These are phyloP conservation scores for Fusarium sp. DNA, from an alignment of 2,329 filamentous ascomycete genomes.

Conservation along the genomic window DNA sequence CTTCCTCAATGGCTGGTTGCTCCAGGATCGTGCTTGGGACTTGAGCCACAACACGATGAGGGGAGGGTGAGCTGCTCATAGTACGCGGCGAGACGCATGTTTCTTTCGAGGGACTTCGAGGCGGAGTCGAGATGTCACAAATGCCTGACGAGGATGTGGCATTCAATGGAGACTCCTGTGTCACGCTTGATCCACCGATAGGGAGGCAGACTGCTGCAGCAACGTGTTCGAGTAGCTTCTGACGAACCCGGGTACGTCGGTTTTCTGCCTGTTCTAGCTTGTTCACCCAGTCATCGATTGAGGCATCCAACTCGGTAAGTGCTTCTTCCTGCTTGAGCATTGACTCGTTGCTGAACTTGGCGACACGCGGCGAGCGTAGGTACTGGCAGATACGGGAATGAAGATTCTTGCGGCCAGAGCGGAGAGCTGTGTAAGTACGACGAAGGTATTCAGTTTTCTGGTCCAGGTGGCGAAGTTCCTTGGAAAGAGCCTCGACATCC, in stretches of 20 bases:
- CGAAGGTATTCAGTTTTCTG: conserved; percentile 83
- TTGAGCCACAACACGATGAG: conserved; percentile 64
- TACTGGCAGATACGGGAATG: conserved; percentile 83
- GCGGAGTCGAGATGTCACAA: conserved; percentile 66
- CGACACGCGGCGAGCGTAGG: conserved; percentile 76
- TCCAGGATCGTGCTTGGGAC: conserved; percentile 69
- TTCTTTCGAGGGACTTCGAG: conserved; percentile 68
- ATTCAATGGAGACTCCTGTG: conserved; percentile 58
- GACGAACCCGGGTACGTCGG: conserved; percentile 77
- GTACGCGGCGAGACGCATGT: conserved; percentile 51
- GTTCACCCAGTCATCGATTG: conserved; percentile 83
- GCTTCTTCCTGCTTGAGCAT: conserved; percentile 86
- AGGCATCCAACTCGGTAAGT: conserved; percentile 78
- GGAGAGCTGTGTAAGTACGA: conserved; percentile 79
- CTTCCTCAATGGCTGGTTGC: conserved; percentile 61
- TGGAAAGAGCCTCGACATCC: conserved; percentile 75
- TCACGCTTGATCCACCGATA: conserved; percentile 43
- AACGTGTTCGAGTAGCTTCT: conserved; percentile 85
- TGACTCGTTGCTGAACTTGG: conserved; percentile 79
- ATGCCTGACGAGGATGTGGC: conserved; percentile 53
- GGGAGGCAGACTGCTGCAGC: conserved; percentile 75
- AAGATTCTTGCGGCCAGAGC: conserved; percentile 80
- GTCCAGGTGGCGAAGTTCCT: conserved; percentile 81
- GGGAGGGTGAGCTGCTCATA: conserved; percentile 59
- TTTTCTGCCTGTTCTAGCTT: conserved; percentile 88